Evolutionary conservation across 768 basidiomycete species (phyloP), one percentile per base, ranked within the genome.

Genomic region (Termitomyces sp.): DNA sequence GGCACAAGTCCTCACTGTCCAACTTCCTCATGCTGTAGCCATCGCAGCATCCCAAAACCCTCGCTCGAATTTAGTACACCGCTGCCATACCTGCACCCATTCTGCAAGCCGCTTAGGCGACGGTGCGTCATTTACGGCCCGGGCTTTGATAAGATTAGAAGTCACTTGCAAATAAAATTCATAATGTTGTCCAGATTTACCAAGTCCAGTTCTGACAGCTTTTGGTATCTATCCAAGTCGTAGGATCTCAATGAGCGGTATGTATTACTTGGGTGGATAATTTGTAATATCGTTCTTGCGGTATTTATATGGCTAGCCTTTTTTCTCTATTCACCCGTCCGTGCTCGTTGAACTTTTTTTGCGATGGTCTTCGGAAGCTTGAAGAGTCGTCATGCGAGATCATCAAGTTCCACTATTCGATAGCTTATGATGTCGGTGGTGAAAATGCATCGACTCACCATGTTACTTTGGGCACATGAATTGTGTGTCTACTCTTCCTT

Each of bases 11-110:
- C 3, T 15, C 3, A 26, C 28, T 17, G 12, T 40, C 5, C 23
- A 33, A 47, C n/a, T 47, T 35, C 42, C n/a, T 48, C 23, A 55
- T 9, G 38, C 35, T 11, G 54, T 60, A 9, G 57, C 65, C 75
- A 81, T 75, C 14, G 76, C 79, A 65, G 75, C 73, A 65, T 95
- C 89, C 94, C 94, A 98, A 67, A 96, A 96, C 0, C 78, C 82
- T 62, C 83, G 87, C 72, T 98, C 94, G 45, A 97, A 73, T 46
- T 72, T 68, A 0, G 89, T 85, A 64, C 90, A 91, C 53, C 80
- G 81, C 64, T 82, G 77, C 89, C 92, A 96, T 2, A 93, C 81
- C 17, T 70, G 64, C 49, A 74, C 70, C 81, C 93, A 89, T 64
- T 89, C 86, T 3, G 73, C 74, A 30, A 91, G 75, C 35, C 85